These are phyloP conservation scores for Chaetoceros tenuissimus DNA, from an alignment of 108 stramenopile species.

Conservation along the genomic window DNA sequence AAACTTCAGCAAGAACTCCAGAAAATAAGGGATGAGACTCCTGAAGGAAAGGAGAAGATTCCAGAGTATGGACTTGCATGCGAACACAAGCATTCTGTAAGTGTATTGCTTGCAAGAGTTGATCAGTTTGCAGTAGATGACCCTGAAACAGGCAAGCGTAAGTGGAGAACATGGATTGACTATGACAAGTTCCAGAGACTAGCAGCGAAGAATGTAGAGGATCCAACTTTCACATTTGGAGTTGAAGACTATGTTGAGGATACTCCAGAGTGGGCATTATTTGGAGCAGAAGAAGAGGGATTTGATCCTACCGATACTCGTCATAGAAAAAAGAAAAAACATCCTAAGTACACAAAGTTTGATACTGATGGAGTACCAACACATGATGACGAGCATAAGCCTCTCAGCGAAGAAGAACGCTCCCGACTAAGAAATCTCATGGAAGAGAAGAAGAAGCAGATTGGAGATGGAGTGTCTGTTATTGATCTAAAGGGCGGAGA, in stretches of 20 bases:
- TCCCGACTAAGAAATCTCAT: constrained; percentile 37
- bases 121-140: constrained; percentile 72
- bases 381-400: constrained; percentile 58
- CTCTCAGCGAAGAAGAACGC: constrained; percentile 40
- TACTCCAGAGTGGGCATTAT: constrained; percentile 87
- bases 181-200: constrained; percentile 88
- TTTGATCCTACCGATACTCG: constrained; percentile 90
- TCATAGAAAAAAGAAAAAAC: constrained; percentile 70
- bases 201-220: constrained; percentile 26
- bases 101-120: constrained; percentile 85
- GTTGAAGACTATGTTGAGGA: constrained; percentile 84
- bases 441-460: constrained; percentile 53
- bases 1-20: constrained; percentile 55
- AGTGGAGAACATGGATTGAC: constrained; percentile 96
- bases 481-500: constrained; percentile 68
- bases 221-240: constrained; percentile 61
- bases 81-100: constrained; percentile 93
- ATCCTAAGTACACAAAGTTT: constrained; percentile 71
- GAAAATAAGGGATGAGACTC: constrained; percentile 30
- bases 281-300: constrained; percentile 86
- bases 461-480: constrained; percentile 59
- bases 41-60: constrained; percentile 33
- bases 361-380: constrained; percentile 72
- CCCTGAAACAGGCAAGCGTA: constrained; percentile 45
- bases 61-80: constrained; percentile 87